Conservation (phyloP, 805 yeast species). For the Dipodascus albidus region DNA sequence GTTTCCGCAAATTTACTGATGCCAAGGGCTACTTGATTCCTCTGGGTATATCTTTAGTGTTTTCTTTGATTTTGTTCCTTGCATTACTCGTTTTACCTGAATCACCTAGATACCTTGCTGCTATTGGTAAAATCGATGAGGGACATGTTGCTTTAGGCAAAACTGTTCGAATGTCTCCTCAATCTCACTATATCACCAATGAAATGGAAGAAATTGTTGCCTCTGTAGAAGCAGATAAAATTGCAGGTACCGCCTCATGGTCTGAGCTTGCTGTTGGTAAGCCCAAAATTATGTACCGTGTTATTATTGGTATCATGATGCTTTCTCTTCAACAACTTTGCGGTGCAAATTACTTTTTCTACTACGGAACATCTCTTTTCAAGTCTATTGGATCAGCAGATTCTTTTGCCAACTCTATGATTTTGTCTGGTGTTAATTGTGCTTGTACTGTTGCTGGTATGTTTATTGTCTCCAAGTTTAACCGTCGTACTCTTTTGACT, state of each 20-base stretch:
- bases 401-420: conserved; percentile 43
- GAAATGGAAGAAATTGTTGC: conserved; percentile 30
- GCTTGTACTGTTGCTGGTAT: conserved; percentile 39
- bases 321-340: conserved; percentile 50
- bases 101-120: conserved; percentile 60
- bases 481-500: conserved; percentile 37
- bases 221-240: conserved; percentile 37
- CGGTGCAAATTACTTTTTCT: conserved; percentile 60
- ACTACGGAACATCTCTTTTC: conserved; percentile 52
- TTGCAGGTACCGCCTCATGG: conserved; percentile 43
- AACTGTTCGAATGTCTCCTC: conserved; percentile 26
- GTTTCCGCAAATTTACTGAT: conserved; percentile 40
- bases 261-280: conserved; percentile 37
- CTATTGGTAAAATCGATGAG: conserved; percentile 41
- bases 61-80: conserved; percentile 49
- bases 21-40: conserved; percentile 57
- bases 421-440: conserved; percentile 43
- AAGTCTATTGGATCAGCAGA: conserved; percentile 31
- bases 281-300: conserved; percentile 32
- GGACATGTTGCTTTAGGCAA: conserved; percentile 46
- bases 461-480: conserved; percentile 38
- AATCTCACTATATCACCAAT: conserved; percentile 23
- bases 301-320: conserved; percentile 32
- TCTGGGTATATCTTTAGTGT: conserved; percentile 56
- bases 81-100: conserved; percentile 67